Conservation (phyloP, 148 eudicot species). For the Camellia granthamiana region DNA sequence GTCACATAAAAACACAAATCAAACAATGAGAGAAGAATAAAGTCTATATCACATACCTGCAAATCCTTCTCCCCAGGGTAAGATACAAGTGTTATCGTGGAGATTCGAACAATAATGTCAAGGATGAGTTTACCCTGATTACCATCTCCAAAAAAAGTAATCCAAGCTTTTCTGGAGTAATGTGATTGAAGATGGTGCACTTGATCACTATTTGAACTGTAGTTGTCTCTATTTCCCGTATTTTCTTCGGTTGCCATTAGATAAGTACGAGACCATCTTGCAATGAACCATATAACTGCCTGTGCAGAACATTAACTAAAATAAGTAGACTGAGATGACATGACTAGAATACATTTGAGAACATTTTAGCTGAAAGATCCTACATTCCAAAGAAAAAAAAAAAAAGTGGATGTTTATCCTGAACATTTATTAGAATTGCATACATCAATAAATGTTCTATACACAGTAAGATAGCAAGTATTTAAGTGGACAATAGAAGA, state of each 20-base stretch:
- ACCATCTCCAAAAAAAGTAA: slow-evolving; percentile 57
- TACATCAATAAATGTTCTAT: neutral
- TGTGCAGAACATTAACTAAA: slow-evolving; percentile 30
- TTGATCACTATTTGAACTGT: slow-evolving; percentile 24
- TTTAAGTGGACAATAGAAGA: neutral
- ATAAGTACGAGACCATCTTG: slow-evolving; percentile 91
- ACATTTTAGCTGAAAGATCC: too few relatives aligned
- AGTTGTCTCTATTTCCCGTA: slow-evolving; percentile 30
- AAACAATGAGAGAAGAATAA: neutral
- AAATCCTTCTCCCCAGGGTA: slow-evolving; percentile 92
- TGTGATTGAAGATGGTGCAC: slow-evolving; percentile 21
- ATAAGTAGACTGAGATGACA: slow-evolving; percentile 16
- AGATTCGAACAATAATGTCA: slow-evolving; percentile 60
- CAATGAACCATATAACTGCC: slow-evolving; percentile 94
- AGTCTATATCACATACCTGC: slow-evolving; percentile 50
- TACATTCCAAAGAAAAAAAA: too few relatives aligned
- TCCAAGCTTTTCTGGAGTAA: slow-evolving; percentile 42
- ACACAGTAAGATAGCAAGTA: neutral
- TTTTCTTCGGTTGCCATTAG: slow-evolving; percentile 58
- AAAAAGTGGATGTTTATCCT: neutral
- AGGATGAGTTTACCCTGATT: slow-evolving; percentile 69
- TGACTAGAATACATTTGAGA: neutral
- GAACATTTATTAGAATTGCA: neutral
- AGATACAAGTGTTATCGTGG: slow-evolving; percentile 61
- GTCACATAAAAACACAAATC: slow-evolving; percentile 4